Percentiles rank a stretch among this genome's conserved stretches.
These are phyloP conservation scores for Ministeria vibrans DNA, from an alignment of 78 protist genomes.

Conservation along the genomic window DNA sequence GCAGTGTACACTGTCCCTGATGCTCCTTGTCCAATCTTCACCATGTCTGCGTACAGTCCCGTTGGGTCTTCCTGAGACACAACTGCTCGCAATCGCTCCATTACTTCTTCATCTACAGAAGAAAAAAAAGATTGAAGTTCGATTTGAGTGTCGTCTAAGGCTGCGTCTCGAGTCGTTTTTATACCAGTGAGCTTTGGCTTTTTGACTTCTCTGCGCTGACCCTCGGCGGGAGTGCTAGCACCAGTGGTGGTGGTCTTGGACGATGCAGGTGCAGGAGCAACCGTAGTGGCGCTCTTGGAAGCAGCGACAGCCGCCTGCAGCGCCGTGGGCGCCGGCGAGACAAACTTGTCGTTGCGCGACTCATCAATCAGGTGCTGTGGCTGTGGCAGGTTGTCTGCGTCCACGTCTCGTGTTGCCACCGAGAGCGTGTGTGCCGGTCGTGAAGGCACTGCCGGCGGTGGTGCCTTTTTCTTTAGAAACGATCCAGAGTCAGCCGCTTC, in stretches of 20 bases:
- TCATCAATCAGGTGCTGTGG: no score
- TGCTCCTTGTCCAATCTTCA: conserved; percentile 46
- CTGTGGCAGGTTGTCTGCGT: no score
- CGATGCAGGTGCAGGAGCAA: not conserved
- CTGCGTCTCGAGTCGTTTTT: no score
- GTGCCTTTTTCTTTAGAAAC: conserved; percentile 4
- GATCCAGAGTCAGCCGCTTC: no score
- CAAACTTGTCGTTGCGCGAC: not conserved
- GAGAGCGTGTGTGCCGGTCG: conserved; percentile 7
- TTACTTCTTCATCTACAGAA: conserved; percentile 30
- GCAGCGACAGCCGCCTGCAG: not conserved
- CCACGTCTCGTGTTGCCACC: not conserved
- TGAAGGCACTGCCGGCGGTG: conserved; percentile 15
- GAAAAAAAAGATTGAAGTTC: no score
- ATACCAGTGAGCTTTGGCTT: no score
- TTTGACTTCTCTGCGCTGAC: not conserved
- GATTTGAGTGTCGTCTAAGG: conserved; percentile 4
- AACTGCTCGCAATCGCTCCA: conserved; percentile 9
- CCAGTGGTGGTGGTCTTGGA: not conserved
- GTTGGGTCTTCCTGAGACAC: conserved; percentile 15
- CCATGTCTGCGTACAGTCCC: conserved; percentile 10
- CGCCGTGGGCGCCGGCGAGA: not conserved
- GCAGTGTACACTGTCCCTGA: conserved; percentile 32
- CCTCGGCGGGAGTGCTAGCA: not conserved
- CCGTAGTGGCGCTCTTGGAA: not conserved